These are phyloP conservation scores for Gilbertella persicaria DNA, from an alignment of 371 early-diverging fungal species.

Conservation along the genomic window DNA sequence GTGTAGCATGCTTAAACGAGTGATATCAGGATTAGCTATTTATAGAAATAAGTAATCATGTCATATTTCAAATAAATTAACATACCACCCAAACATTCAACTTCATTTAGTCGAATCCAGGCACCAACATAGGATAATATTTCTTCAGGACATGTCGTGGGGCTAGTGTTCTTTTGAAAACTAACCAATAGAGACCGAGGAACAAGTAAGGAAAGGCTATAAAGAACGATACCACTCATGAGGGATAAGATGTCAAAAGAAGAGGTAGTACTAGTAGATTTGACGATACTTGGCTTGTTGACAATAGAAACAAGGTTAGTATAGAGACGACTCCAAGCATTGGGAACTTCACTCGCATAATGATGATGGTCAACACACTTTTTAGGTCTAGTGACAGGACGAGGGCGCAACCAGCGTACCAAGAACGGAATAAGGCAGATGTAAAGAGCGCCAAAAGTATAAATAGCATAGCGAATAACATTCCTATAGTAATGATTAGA, in stretches of 20 bases:
- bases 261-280: background rate
- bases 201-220: constrained; percentile 10
- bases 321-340: constrained; percentile 32
- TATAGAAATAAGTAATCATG: constrained; percentile 1
- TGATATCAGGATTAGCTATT: constrained; percentile 30
- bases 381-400: constrained; percentile 13
- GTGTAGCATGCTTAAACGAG: constrained; percentile 35
- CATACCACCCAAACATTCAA: constrained; percentile 44
- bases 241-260: constrained; percentile 3
- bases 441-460: constrained; percentile 29
- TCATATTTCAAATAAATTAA: background rate
- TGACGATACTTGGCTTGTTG: background rate
- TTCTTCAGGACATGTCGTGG: constrained; percentile 24
- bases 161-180: constrained; percentile 17
- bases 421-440: constrained; percentile 28
- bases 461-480: constrained; percentile 21
- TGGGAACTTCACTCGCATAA: constrained; percentile 32
- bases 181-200: constrained; percentile 9
- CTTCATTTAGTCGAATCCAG: constrained; percentile 40
- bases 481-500: constrained; percentile 14
- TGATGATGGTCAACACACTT: constrained; percentile 29
- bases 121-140: constrained; percentile 24
- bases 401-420: constrained; percentile 28
- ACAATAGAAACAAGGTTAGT: constrained; percentile 12
- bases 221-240: constrained; percentile 9